These are phyloP conservation scores for Schizothecium vesticola DNA, from an alignment of 495 filamentous ascomycete species.

Conservation along the genomic window DNA sequence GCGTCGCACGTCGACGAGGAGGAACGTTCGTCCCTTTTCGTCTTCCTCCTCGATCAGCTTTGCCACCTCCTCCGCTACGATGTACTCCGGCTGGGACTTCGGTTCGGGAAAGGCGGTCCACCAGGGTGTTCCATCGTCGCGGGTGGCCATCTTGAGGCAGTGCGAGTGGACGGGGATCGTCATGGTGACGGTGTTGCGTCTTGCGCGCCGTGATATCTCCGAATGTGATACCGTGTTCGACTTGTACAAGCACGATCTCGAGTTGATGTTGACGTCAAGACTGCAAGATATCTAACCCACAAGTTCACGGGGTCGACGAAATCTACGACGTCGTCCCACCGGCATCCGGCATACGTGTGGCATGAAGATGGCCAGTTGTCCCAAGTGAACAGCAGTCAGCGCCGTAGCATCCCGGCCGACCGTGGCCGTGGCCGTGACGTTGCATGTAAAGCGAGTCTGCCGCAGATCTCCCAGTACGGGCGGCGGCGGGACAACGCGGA, in stretches of 20 bases:
- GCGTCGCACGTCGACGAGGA: conserved; percentile 29
- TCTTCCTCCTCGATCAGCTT: conserved; percentile 11
- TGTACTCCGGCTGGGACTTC: conserved; percentile 5
- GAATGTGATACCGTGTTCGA: not conserved
- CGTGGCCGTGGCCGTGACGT: not conserved
- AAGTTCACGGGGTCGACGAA: not conserved
- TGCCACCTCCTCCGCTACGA: conserved; percentile 15
- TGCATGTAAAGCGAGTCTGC: not conserved
- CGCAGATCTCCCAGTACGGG: not conserved
- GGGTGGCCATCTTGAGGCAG: conserved; percentile 26
- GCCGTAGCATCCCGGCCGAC: not conserved
- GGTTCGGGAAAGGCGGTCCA: conserved; percentile 35
- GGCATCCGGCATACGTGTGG: not conserved
- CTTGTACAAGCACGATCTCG: not conserved
- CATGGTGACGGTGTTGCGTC: conserved; percentile 5
- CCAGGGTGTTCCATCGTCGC: conserved; percentile 37
- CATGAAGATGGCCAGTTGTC: not conserved
- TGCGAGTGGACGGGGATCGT: conserved; percentile 20
- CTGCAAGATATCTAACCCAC: not conserved
- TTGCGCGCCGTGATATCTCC: not conserved
- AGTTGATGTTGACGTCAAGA: not conserved
- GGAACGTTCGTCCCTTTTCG: conserved; percentile 14
- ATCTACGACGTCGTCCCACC: not conserved
- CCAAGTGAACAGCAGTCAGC: not conserved
- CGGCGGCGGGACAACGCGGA: not conserved